phyloP scores from a whole-genome alignment of 1,139 yeast species.

The Geotrichum siamense region DNA sequence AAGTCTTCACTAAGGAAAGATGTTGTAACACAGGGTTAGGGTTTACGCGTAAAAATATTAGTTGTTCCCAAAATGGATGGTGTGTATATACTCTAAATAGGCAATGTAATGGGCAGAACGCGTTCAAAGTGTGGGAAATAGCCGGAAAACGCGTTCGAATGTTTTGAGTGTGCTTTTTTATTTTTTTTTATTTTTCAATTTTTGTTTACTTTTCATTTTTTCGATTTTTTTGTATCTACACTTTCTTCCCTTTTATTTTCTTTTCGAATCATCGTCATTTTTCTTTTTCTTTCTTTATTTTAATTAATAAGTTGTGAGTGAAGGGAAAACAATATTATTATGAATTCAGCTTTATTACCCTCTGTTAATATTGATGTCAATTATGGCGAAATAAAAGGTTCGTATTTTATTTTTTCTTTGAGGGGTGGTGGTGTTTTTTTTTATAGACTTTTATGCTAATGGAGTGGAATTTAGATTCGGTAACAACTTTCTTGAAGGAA shows the following conservation, averaged over 20 bases:
- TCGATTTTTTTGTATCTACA: background rate
- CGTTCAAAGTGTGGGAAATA: too few relatives aligned
- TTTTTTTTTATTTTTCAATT: too few relatives aligned
- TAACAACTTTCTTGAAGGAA: conserved; percentile 24
- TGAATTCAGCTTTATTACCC: conserved; percentile 38
- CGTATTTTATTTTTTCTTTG: conserved; percentile 1
- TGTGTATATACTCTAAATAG: too few relatives aligned
- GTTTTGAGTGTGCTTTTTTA: background rate
- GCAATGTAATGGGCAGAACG: too few relatives aligned
- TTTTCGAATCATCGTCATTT: background rate
- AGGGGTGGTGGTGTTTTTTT: background rate
- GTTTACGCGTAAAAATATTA: too few relatives aligned
- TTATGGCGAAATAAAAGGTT: conserved; percentile 41
- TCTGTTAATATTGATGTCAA: conserved; percentile 49
- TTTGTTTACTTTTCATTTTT: conserved; percentile 1
- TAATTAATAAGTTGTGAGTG: background rate
- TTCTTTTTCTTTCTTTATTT: background rate
- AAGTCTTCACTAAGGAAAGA: too few relatives aligned
- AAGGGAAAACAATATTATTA: conserved; percentile 1
- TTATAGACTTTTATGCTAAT: background rate
- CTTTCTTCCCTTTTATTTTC: conserved; percentile 2
- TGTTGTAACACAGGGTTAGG: too few relatives aligned
- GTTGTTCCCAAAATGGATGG: too few relatives aligned
- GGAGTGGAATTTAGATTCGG: conserved; percentile 13
- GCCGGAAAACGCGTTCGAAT: conserved; percentile 7